phyloP scores from a whole-genome alignment of 306 rosid species.

The Lithocarpus polystachyus region DNA sequence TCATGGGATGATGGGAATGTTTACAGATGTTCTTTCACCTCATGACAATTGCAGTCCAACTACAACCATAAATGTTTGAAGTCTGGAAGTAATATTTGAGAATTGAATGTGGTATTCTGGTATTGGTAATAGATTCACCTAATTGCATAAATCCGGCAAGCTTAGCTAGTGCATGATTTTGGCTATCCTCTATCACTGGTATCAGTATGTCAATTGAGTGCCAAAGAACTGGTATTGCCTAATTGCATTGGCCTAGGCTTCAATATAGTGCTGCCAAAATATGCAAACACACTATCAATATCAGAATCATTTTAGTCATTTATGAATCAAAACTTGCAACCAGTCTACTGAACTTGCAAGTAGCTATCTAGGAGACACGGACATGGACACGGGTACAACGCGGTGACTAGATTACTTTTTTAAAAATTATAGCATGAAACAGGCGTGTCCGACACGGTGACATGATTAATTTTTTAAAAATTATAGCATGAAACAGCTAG shows the following conservation, averaged over 20 bases:
- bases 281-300: slow-evolving; percentile 73
- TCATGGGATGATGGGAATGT: background rate
- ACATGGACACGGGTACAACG: too few species aligned
- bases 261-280: slow-evolving; percentile 74
- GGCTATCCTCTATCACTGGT: slow-evolving; percentile 61
- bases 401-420: too few species aligned
- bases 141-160: slow-evolving; percentile 90
- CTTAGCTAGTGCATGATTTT: slow-evolving; percentile 68
- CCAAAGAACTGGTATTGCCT: slow-evolving; percentile 75
- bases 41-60: slow-evolving; percentile 4
- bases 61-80: background rate
- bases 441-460: too few species aligned
- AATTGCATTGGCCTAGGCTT: slow-evolving; percentile 53
- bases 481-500: too few species aligned
- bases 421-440: too few species aligned
- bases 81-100: background rate
- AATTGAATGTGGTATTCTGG: background rate
- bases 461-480: too few species aligned
- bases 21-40: slow-evolving; percentile 12
- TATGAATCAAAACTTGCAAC: too few species aligned
- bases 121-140: slow-evolving; percentile 37
- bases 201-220: slow-evolving; percentile 56
- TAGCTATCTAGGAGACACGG: too few species aligned
- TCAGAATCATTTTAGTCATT: too few species aligned
- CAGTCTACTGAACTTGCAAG: too few species aligned